Percentiles rank a stretch among this genome's conserved stretches.
Conservation (phyloP, 2,329 filamentous ascomycete genomes). For the Geoglossum cookeanum region DNA sequence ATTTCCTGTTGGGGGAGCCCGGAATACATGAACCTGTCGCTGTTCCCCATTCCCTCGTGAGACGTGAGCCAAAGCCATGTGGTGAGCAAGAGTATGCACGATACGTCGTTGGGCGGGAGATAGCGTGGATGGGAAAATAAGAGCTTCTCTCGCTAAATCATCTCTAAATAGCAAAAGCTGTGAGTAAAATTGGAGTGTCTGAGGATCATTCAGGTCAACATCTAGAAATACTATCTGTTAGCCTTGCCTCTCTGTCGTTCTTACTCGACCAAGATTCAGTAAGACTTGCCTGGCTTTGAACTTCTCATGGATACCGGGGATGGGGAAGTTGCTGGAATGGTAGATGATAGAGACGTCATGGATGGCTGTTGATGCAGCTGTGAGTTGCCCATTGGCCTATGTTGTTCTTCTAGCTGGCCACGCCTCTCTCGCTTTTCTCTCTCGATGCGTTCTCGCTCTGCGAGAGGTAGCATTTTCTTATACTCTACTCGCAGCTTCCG, state of each 20-base stretch:
- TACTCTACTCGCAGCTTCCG: slow-evolving; percentile 92
- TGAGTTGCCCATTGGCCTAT: slow-evolving; percentile 46
- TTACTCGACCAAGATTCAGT: slow-evolving; percentile 5
- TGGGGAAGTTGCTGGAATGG: slow-evolving; percentile 41
- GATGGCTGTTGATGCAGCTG: slow-evolving; percentile 72
- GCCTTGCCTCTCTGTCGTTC: not conserved
- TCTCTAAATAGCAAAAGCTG: slow-evolving; percentile 80
- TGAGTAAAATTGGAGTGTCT: slow-evolving; percentile 74
- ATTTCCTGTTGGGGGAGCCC: slow-evolving; percentile 27
- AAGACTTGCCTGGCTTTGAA: slow-evolving; percentile 25
- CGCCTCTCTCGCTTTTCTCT: slow-evolving; percentile 90
- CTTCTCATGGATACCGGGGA: slow-evolving; percentile 44
- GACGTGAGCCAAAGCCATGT: slow-evolving; percentile 79
- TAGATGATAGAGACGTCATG: slow-evolving; percentile 55
- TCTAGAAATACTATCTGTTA: slow-evolving; percentile 25
- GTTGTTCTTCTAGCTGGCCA: slow-evolving; percentile 92
- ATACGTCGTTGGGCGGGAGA: slow-evolving; percentile 70
- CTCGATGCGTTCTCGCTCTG: slow-evolving; percentile 88
- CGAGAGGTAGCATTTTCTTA: slow-evolving; percentile 96
- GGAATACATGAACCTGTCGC: slow-evolving; percentile 76
- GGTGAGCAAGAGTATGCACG: slow-evolving; percentile 85
- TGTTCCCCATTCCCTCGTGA: slow-evolving; percentile 78
- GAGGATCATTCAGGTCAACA: slow-evolving; percentile 79
- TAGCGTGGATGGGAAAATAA: slow-evolving; percentile 67
- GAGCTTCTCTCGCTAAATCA: slow-evolving; percentile 53